phyloP scores from a whole-genome alignment of 2,329 filamentous ascomycete genomes.

The Aspergillus arachidicola region DNA sequence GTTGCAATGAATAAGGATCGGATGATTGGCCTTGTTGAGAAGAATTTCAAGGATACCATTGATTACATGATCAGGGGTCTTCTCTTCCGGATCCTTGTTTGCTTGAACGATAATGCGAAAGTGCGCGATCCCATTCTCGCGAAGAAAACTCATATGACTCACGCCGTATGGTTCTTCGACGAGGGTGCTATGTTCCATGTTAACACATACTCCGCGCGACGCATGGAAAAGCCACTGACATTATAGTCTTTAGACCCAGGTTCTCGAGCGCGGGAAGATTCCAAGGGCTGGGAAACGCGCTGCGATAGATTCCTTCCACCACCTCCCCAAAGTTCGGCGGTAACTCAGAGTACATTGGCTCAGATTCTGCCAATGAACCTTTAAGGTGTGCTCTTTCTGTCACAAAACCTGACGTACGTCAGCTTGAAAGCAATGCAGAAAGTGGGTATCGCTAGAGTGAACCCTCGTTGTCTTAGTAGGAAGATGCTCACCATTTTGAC shows the following conservation, averaged over 20 bases:
- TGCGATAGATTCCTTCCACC: slow-evolving; percentile 74
- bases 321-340: slow-evolving; percentile 79
- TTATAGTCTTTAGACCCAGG: slow-evolving; percentile 74
- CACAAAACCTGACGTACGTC: neutral
- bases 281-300: slow-evolving; percentile 72
- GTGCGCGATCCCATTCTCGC: slow-evolving; percentile 69
- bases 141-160: slow-evolving; percentile 63
- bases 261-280: slow-evolving; percentile 71
- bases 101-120: slow-evolving; percentile 76
- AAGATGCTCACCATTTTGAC: slow-evolving; percentile 11
- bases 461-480: neutral
- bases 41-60: slow-evolving; percentile 70
- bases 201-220: neutral
- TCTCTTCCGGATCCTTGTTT: slow-evolving; percentile 75
- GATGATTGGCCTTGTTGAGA: slow-evolving; percentile 73
- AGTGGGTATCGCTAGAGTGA: neutral
- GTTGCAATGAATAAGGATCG: slow-evolving; percentile 87
- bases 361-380: slow-evolving; percentile 32
- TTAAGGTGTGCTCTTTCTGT: slow-evolving; percentile 30
- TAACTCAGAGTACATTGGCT: slow-evolving; percentile 15
- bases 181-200: slow-evolving; percentile 54
- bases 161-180: slow-evolving; percentile 61
- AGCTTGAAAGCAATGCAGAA: neutral
- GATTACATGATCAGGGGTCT: slow-evolving; percentile 69
- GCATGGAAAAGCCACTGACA: slow-evolving; percentile 56